Base-by-base conservation (phyloP, 257 asterid genomes). In the Sherardia arvensis region DNA sequence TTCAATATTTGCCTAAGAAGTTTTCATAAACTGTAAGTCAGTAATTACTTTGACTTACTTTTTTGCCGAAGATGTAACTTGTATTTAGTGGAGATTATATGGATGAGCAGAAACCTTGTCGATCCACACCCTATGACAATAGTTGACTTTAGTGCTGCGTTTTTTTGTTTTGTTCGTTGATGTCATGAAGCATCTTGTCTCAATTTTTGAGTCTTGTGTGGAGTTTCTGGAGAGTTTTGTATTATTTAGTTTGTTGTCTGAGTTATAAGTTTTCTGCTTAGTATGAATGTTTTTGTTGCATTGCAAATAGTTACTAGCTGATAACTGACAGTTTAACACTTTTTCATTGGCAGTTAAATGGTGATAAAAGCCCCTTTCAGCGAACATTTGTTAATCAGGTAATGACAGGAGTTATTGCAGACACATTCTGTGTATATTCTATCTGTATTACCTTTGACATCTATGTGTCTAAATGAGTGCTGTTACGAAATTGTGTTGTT, bases 321-420 rank as follows among this genome's bases (percentile, higher is more conserved):
- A 67, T 74, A 61, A 57, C 74, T 78, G 28, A 76, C 63, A 14
- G 30, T 74, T 32, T 66, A 64, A 32, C 25, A 6, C 61, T 51
- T 30, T 70, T 66, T 62, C 53, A 58, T 57, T 80, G 65, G 76
- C 96, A 91, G 97, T 81, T 91, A 78, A 91, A 87, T 67, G 87
- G 75, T 64, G 95, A 84, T 69, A 91, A 81, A 78, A 91, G 97
- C 74, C 97, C 97, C 73, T 91, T 87, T 78, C 97, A 85, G 70
- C 78, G 96, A 71, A 87, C 95, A 71, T 91, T 87, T 74, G 96
- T 87, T 68, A 87, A 85, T 77, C 97, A 91, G 97, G 97, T 87
- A 83, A 59, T 11, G 63, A 18, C 64, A 22, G 49, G 53, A 43
- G 22, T 65, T 60, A 59, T 40, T 65, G 65, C 69, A 29, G 12